A percentile compares a stretch with the other conserved stretches of the same genome.
phyloP scores from a whole-genome alignment of 306 rosid genomes.

The Vigna mungo region DNA sequence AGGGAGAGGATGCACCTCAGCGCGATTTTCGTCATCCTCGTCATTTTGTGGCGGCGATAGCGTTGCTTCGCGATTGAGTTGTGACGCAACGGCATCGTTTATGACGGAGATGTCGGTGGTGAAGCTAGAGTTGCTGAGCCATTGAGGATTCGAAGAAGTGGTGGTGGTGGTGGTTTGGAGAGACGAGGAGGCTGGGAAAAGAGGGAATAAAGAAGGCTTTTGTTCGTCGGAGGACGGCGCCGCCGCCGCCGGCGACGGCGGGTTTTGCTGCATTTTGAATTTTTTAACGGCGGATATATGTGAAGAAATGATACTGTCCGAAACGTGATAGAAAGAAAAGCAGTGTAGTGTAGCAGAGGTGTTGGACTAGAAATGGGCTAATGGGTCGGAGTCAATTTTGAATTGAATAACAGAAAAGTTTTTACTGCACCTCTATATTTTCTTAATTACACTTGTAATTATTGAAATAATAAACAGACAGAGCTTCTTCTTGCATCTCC shows the following conservation, averaged over 20 bases:
- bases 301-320: background rate
- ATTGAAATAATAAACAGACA: too few relatives aligned
- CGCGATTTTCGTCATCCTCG: constrained; percentile 37
- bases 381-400: background rate
- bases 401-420: too few relatives aligned
- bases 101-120: constrained; percentile 67
- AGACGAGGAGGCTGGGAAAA: constrained; percentile 49
- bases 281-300: background rate
- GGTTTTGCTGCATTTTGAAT: constrained; percentile 57
- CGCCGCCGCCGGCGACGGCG: constrained; percentile 33
- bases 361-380: background rate
- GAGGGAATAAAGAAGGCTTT: constrained; percentile 64
- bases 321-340: background rate
- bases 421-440: too few relatives aligned
- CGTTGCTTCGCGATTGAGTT: constrained; percentile 9
- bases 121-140: constrained; percentile 92
- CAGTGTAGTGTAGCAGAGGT: background rate
- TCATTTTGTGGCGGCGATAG: constrained; percentile 39
- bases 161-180: constrained; percentile 3
- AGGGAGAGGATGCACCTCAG: constrained; percentile 36
- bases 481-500: too few relatives aligned
- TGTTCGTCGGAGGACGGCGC: constrained; percentile 23
- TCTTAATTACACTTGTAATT: too few relatives aligned
- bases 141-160: constrained; percentile 53
- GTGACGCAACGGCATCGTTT: constrained; percentile 45